Conservation (phyloP, 495 filamentous ascomycete genomes). For the Copromyces sp. region DNA sequence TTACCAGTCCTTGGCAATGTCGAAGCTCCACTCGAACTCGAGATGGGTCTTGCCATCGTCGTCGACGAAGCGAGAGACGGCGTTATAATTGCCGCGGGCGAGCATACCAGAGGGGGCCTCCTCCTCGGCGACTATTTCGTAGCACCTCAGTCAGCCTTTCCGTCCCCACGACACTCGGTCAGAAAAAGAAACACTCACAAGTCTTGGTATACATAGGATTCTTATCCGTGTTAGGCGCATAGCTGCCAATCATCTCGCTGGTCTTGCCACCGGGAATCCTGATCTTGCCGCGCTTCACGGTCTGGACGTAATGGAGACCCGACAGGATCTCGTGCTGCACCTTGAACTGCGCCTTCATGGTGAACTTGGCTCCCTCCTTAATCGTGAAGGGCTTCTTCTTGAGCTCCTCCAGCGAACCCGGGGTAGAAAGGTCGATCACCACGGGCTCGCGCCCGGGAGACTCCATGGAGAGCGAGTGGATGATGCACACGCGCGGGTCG, state of each 20-base stretch:
- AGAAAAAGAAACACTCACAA: conserved; percentile 49
- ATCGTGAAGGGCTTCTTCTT: conserved; percentile 89
- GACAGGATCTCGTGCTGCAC: conserved; percentile 93
- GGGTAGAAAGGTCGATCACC: conserved; percentile 62
- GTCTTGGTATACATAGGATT: conserved; percentile 79
- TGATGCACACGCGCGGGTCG: conserved; percentile 77
- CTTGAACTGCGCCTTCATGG: conserved; percentile 85
- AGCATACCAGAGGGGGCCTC: conserved; percentile 87
- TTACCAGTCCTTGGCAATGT: conserved; percentile 92
- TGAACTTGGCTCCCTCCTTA: conserved; percentile 88
- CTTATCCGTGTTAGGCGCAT: conserved; percentile 76
- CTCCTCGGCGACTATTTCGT: conserved; percentile 62
- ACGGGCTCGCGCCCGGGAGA: conserved; percentile 70
- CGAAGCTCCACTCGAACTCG: conserved; percentile 85
- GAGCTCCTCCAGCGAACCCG: conserved; percentile 56
- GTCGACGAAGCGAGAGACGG: conserved; percentile 77
- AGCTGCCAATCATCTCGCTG: conserved; percentile 95
- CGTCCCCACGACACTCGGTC: neutral
- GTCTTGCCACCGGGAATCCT: conserved; percentile 63
- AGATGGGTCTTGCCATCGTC: conserved; percentile 83
- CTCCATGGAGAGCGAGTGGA: conserved; percentile 78
- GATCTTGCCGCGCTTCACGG: conserved; percentile 78
- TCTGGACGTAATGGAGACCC: conserved; percentile 89
- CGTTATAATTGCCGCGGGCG: conserved; percentile 76
- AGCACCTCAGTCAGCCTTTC: neutral